Base-by-base conservation (phyloP, 1,139 yeast genomes). In the Arxiozyma bovina region DNA sequence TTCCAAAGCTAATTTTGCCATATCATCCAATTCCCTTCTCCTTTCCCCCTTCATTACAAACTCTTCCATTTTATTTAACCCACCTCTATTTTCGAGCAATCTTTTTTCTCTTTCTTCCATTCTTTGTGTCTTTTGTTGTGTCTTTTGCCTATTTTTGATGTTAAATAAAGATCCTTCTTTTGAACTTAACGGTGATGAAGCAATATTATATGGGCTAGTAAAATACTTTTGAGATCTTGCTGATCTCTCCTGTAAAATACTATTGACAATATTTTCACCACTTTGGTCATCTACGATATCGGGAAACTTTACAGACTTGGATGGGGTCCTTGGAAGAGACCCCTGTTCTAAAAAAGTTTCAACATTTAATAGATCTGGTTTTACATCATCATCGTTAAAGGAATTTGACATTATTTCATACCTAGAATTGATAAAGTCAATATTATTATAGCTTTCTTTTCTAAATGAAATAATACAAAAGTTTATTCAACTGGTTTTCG, bases 41-140 rank as follows among this genome's bases (percentile, higher is more conserved):
- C 57, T 55, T 48, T 64, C 66, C 15, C 60, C 55, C 12, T 54
- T 51, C 64, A 64, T 60, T 8, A 65, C 59, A 45, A 62, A 63
- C 17, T 57, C 53, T 50, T 63, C 67, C 67, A 65, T 63, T 27
- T 54, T 50, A 8, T 57, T 59, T 30, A 58, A 23, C 5, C 68
- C 68, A 38, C 66, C 67, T 27, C 69, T 58, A 44, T 44, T 53
- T n/a, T 52, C 43, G 34, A 57, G n/a, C 9, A 52, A 52, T 53
- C 54, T 50, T 49, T 50, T 45, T 53, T 57, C 43, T 48, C 54
- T 54, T 48, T 50, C 42, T 52, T 53, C 25, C 30, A 30, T 17
- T 53, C 57, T 50, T 30, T 42, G 42, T 17, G 23, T 45, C 9
- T n/a, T 41, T n/a, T 3, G 8, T n/a, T 3, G 8, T 42, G 38